Base-by-base conservation (phyloP, 371 early-diverging fungal genomes). In the Rhizomucor pusillus region DNA sequence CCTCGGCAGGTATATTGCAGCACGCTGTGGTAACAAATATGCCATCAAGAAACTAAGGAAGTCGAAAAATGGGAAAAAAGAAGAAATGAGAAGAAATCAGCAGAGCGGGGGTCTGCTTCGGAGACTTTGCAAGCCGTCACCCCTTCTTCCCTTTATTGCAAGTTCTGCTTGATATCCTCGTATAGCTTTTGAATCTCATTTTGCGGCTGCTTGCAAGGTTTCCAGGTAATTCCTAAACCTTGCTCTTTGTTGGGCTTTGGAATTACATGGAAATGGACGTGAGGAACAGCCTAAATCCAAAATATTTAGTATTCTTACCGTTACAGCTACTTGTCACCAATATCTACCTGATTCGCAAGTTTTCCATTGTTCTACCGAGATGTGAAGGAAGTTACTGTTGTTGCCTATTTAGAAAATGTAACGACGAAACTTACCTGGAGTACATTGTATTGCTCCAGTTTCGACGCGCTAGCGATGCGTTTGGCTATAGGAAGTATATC, bases 221-320 rank as follows among this genome's bases (percentile, higher is more conserved):
- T 62, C 93, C 93, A 93, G 14, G 79, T 73, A 60, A 94, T 74
- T 16, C 63, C 69, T 43, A 94, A 68, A 16, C 94, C 94, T 43
- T 89, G 85, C 5, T 77, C 73, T 9, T 65, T 69, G 43, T 66
- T 77, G 34, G 87, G 84, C 78, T 92, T 92, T 29, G 93, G 93
- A 58, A 93, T 93, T 44, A 93, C 74, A 62, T 95, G 95, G 79
- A 93, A 93, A 61, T 95, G 95, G 18, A 93, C 95, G 60, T 95
- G 95, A 43, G 80, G 82, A 12, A 94, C 92, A 40, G 78, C 86
- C 75, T 74, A 52, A n/a, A 25, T 43, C 33, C 34, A 20, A 45
- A 22, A 13, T n/a, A 50, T 9, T 25, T 12, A 14, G 10, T 45
- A 16, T 54, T 37, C 46, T n/a, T n/a, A n/a, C n/a, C n/a, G n/a